Percentiles rank a stretch among this genome's conserved stretches.
Conservation (phyloP, 257 asterid species). For the Nicotiana tomentosiformis region DNA sequence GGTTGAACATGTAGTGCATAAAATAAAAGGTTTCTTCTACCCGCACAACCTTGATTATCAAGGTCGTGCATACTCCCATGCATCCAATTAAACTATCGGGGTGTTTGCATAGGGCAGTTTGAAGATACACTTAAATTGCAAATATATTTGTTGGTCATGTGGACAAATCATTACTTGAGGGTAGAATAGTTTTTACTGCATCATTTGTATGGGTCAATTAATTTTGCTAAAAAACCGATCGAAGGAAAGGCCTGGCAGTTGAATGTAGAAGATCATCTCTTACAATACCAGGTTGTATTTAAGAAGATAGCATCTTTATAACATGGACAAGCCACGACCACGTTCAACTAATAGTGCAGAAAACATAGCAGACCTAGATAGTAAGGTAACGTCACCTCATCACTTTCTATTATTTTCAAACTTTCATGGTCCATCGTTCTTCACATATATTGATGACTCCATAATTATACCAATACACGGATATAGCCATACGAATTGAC, state of each 20-base stretch:
- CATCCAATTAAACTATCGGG: slow-evolving; percentile 96
- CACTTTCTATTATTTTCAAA: too few relatives aligned
- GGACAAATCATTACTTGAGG: slow-evolving; percentile 85
- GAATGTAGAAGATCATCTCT: slow-evolving; percentile 80
- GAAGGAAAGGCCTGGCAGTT: slow-evolving; percentile 92
- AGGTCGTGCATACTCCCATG: slow-evolving; percentile 94
- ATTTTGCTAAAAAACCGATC: slow-evolving; percentile 90
- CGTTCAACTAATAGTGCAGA: too few relatives aligned
- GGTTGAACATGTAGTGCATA: slow-evolving; percentile 48
- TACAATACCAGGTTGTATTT: slow-evolving; percentile 83
- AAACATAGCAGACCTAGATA: too few relatives aligned
- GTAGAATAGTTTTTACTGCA: slow-evolving; percentile 69
- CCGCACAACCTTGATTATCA: slow-evolving; percentile 95
- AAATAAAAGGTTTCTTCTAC: slow-evolving; percentile 39
- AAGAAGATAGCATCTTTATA: too few relatives aligned
- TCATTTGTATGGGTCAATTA: slow-evolving; percentile 84
- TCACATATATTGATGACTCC: too few relatives aligned
- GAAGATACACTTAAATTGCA: slow-evolving; percentile 71
- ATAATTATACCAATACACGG: too few relatives aligned
- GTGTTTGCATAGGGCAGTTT: slow-evolving; percentile 93
- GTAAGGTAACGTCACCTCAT: too few relatives aligned
- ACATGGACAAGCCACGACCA: too few relatives aligned
- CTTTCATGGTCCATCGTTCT: too few relatives aligned
- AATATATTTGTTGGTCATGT: slow-evolving; percentile 85
- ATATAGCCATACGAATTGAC: too few relatives aligned